These are phyloP conservation scores for Sclerospora graminicola DNA, from an alignment of 352 stramenopile species.

Conservation along the genomic window DNA sequence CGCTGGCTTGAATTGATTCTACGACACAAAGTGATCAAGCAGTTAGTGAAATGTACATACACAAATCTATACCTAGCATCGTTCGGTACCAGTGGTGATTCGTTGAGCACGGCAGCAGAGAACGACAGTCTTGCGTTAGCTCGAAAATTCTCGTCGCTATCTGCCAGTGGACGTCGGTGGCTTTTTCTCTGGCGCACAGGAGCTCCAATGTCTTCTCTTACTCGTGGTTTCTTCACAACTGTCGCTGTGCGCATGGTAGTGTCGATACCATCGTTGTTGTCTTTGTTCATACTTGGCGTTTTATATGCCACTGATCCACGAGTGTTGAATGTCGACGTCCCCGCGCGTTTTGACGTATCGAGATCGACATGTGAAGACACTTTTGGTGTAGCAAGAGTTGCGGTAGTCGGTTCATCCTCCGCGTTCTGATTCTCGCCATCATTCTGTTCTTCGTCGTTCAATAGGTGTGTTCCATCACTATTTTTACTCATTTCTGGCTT, in stretches of 20 bases:
- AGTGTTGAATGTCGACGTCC: constrained; percentile 1
- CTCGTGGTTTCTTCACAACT: constrained; percentile 47
- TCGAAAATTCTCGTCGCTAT: constrained; percentile 44
- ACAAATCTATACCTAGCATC: background rate
- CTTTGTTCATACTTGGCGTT: constrained; percentile 17
- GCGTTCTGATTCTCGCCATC: constrained; percentile 18
- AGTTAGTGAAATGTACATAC: background rate
- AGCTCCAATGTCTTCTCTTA: constrained; percentile 20
- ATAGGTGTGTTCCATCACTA: background rate
- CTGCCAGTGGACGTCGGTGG: constrained; percentile 37
- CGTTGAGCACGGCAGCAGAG: constrained; percentile 41
- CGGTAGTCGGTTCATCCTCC: constrained; percentile 16
- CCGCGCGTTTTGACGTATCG: constrained; percentile 12
- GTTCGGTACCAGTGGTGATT: constrained; percentile 36
- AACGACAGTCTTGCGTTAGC: constrained; percentile 48
- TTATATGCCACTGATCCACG: constrained; percentile 21
- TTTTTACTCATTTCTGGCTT: too few species aligned
- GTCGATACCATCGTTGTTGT: constrained; percentile 3
- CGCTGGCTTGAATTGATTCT: constrained; percentile 16
- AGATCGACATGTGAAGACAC: constrained; percentile 14
- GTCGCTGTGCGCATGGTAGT: constrained; percentile 17
- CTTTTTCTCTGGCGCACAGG: constrained; percentile 37
- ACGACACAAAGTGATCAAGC: constrained; percentile 3
- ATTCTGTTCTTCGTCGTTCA: constrained; percentile 5
- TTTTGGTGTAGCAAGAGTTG: constrained; percentile 24